These are phyloP conservation scores for Ogataea ramenticola DNA, from an alignment of 805 yeast species.

Conservation along the genomic window DNA sequence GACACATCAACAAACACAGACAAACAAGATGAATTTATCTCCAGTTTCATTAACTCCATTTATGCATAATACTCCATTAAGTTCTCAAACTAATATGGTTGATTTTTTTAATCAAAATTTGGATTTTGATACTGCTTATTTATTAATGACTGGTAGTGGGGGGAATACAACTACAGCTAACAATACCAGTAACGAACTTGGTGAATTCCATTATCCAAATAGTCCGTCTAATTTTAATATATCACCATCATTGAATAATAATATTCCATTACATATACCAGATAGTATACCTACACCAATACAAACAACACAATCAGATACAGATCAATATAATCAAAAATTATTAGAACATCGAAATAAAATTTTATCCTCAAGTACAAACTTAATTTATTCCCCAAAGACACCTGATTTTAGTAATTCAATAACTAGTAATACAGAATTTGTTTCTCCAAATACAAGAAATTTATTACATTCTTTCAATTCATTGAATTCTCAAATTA, in stretches of 20 bases:
- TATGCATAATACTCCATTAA: slow-evolving; percentile 2
- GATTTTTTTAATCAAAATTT: slow-evolving; percentile 12
- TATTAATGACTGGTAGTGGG: slow-evolving; percentile 21
- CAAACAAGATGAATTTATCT: neutral
- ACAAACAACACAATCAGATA: neutral
- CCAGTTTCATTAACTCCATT: slow-evolving; percentile 1
- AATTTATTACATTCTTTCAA: slow-evolving; percentile 23
- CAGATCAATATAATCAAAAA: neutral
- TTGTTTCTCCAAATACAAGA: slow-evolving; percentile 25
- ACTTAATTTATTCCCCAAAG: slow-evolving; percentile 2
- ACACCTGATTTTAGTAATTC: neutral
- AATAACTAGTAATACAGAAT: neutral
- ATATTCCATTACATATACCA: neutral
- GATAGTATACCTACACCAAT: neutral
- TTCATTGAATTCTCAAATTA: slow-evolving; percentile 12
- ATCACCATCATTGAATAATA: neutral
- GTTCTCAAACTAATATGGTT: neutral
- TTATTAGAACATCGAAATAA: slow-evolving; percentile 12
- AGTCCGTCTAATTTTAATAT: slow-evolving; percentile 3
- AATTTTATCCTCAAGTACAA: slow-evolving; percentile 7
- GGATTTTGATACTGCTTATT: slow-evolving; percentile 30
- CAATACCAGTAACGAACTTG: slow-evolving; percentile 4
- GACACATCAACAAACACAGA: too few relatives aligned
- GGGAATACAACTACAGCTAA: neutral
- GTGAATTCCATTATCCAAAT: too few relatives aligned